A percentile compares a stretch with the other conserved stretches of the same genome.
Evolutionary conservation across 176 grass and related monocot genomes (phyloP).

Genomic region (Rhipidocladum racemiflorum): DNA sequence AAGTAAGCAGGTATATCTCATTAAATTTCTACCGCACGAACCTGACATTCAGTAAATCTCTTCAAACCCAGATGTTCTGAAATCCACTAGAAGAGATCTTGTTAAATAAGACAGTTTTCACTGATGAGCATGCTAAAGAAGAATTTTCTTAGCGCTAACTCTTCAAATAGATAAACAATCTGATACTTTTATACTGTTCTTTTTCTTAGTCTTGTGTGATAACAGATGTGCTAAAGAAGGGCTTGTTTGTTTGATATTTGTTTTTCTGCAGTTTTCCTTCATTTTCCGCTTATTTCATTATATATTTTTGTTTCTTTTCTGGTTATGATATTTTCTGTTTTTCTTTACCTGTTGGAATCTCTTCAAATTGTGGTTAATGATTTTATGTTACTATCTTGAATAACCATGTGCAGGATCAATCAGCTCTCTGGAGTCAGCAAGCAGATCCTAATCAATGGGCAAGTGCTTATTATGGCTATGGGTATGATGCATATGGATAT

Average conservation of each 20-base stretch:
- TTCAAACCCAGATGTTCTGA: not conserved
- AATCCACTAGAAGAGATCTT: not conserved
- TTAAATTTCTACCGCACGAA: constrained; percentile 11
- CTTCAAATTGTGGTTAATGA: constrained; percentile 8
- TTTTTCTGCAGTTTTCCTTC: not conserved
- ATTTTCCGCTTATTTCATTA: not conserved
- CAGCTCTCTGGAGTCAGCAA: constrained; percentile 79
- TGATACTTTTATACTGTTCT: not conserved
- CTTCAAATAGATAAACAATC: not conserved
- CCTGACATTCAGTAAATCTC: not conserved
- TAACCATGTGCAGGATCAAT: constrained; percentile 62
- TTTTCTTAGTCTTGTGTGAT: constrained; percentile 11
- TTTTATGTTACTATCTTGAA: constrained; percentile 16
- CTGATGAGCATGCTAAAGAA: constrained; percentile 19
- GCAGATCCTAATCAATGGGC: constrained; percentile 95
- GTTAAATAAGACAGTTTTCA: not conserved
- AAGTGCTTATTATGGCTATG: constrained; percentile 82
- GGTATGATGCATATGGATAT: constrained; percentile 92
- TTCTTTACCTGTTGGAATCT: not conserved
- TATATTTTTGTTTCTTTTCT: not conserved
- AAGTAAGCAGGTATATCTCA: constrained; percentile 75
- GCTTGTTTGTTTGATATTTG: constrained; percentile 11
- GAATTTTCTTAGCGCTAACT: not conserved
- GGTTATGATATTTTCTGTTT: not conserved
- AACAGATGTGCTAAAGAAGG: not conserved